A percentile compares a stretch with the other conserved stretches of the same genome.
Evolutionary conservation across 2,329 filamentous ascomycete genomes (phyloP).

Genomic region (Akanthomyces uredinophilus): DNA sequence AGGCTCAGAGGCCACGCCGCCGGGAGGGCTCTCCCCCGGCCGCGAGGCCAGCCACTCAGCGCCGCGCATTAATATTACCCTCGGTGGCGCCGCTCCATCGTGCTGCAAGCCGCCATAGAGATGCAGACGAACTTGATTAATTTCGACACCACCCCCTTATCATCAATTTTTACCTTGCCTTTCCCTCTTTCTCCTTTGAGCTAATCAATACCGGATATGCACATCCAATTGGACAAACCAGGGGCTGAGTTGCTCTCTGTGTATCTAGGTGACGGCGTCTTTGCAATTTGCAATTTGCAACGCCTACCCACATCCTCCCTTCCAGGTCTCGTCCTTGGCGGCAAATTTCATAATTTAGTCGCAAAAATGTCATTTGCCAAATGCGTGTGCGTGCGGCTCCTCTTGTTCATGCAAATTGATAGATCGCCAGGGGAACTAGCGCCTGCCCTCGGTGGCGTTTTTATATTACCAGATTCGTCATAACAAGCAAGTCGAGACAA

Average conservation of each 20-base stretch:
- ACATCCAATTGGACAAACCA: background rate
- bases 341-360: background rate
- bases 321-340: background rate
- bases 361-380: background rate
- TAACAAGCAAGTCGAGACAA: background rate
- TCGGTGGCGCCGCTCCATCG: slow-evolving; percentile 9
- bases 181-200: background rate
- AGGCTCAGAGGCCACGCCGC: too few relatives aligned
- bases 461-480: background rate
- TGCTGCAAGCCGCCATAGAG: background rate
- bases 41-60: slow-evolving; percentile 7
- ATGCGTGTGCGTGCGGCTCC: background rate
- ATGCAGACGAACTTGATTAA: slow-evolving; percentile 4
- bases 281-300: background rate
- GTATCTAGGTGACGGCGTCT: background rate
- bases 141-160: background rate
- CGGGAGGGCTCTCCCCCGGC: background rate
- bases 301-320: background rate
- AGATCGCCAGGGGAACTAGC: background rate
- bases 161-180: background rate
- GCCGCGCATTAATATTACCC: slow-evolving; percentile 8
- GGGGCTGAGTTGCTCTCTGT: background rate
- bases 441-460: background rate
- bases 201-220: background rate
- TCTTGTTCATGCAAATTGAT: background rate